phyloP scores from a whole-genome alignment of 2,329 filamentous ascomycete species.

The Cordyceps farinosa region DNA sequence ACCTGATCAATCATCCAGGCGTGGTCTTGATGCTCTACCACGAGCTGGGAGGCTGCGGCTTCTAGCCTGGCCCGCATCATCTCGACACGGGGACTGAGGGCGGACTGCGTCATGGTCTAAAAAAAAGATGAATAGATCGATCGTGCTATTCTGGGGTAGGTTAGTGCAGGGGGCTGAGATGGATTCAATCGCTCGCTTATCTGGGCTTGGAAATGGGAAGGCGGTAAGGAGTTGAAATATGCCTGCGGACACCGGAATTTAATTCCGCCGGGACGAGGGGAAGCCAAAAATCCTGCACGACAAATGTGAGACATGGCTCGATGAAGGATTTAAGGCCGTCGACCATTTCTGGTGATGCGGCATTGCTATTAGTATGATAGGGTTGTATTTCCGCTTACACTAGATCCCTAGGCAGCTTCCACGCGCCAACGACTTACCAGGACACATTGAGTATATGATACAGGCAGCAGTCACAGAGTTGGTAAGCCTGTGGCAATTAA shows the following conservation, averaged over 20 bases:
- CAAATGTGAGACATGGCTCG: neutral
- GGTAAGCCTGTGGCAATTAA: no score
- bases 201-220: neutral
- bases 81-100: neutral
- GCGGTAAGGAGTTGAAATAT: neutral
- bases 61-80: neutral
- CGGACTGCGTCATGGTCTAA: neutral
- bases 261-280: neutral
- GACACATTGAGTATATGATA: no score
- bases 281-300: neutral
- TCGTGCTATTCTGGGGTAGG: neutral
- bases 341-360: no score
- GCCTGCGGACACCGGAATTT: neutral
- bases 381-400: no score
- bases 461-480: no score
- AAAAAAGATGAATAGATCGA: no score
- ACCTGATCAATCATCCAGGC: neutral
- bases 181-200: no score
- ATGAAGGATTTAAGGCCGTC: no score
- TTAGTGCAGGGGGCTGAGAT: neutral
- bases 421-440: no score
- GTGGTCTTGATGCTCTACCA: neutral
- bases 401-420: no score
- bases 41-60: neutral
- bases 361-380: no score